phyloP scores from a whole-genome alignment of 1,284 basidiomycete species.

The Meira nashicola region DNA sequence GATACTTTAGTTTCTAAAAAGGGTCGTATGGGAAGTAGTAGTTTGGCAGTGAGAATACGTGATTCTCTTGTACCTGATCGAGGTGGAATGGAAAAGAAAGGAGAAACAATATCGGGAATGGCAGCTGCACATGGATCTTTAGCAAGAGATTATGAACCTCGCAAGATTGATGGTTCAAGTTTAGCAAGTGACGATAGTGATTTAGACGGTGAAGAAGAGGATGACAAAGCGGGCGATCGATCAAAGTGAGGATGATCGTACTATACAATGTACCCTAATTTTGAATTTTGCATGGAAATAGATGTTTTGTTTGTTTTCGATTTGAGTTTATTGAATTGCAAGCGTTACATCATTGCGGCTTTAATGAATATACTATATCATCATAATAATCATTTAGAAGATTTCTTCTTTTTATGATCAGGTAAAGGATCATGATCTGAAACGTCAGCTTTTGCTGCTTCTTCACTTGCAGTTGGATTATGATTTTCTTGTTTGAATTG shows the following conservation, averaged over 20 bases:
- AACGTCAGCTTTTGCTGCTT: background rate
- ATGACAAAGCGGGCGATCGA: background rate
- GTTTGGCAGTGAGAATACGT: constrained; percentile 1
- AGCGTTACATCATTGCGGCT: background rate
- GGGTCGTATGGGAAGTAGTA: background rate
- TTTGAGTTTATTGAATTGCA: too few relatives aligned
- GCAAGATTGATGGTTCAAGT: constrained; percentile 1
- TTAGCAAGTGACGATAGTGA: background rate
- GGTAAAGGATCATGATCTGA: background rate
- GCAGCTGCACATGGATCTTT: constrained; percentile 8
- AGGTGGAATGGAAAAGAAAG: constrained; percentile 1
- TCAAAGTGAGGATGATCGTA: background rate
- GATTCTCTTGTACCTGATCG: constrained; percentile 14
- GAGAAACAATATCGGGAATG: constrained; percentile 6
- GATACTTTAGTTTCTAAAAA: background rate
- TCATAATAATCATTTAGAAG: background rate
- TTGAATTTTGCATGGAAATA: background rate
- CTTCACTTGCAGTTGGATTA: background rate
- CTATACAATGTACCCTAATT: background rate
- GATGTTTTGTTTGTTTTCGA: too few relatives aligned
- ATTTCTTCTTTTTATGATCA: constrained; percentile 5
- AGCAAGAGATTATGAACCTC: constrained; percentile 14
- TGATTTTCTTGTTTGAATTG: background rate
- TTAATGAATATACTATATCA: too few relatives aligned
- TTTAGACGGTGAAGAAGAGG: background rate